Conservation (phyloP, 768 basidiomycete species). For the Trametes meyenii region DNA sequence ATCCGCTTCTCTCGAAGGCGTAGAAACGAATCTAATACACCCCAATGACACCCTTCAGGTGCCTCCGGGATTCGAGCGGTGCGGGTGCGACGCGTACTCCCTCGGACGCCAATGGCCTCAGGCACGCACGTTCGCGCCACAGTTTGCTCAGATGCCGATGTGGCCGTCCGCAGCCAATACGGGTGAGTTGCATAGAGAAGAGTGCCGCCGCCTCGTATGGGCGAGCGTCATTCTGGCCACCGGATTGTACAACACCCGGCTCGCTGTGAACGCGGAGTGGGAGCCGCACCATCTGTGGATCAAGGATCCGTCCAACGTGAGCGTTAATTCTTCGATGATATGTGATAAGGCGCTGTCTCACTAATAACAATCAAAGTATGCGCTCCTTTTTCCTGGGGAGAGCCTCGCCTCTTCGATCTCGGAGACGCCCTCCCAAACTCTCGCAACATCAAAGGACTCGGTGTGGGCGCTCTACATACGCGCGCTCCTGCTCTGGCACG, state of each 20-base stretch:
- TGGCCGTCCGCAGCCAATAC: slow-evolving; percentile 54
- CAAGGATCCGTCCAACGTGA: slow-evolving; percentile 63
- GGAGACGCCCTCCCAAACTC: background rate
- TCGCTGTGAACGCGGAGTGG: slow-evolving; percentile 31
- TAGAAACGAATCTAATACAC: background rate
- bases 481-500: slow-evolving; percentile 70
- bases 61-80: no score
- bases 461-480: slow-evolving; percentile 75
- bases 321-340: slow-evolving; percentile 27
- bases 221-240: slow-evolving; percentile 58
- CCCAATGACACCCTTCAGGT: background rate
- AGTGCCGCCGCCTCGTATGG: slow-evolving; percentile 74
- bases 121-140: slow-evolving; percentile 52
- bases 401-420: slow-evolving; percentile 36
- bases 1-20: no score
- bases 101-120: slow-evolving; percentile 53
- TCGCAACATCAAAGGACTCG: slow-evolving; percentile 61
- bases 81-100: slow-evolving; percentile 43
- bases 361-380: background rate
- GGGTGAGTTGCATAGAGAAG: slow-evolving; percentile 67
- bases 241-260: slow-evolving; percentile 64
- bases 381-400: slow-evolving; percentile 73
- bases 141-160: slow-evolving; percentile 65
- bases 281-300: slow-evolving; percentile 49
- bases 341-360: background rate